Percentiles rank a stretch among this genome's conserved stretches.
phyloP scores from a whole-genome alignment of 2,329 filamentous ascomycete genomes.

The Cercospora sesami region DNA sequence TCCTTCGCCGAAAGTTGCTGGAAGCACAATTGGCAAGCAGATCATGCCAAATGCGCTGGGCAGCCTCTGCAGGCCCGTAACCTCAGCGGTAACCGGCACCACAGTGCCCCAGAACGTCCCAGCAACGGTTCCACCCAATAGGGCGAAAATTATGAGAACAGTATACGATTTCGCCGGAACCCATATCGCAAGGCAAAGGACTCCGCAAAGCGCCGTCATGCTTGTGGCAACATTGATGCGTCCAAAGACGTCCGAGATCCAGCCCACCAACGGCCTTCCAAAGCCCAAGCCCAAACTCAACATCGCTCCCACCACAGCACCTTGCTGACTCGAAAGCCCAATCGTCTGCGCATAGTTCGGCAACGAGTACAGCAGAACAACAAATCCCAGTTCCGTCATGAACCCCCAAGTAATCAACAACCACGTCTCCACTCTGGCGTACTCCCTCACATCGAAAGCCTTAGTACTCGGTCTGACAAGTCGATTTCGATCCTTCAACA shows the following conservation, averaged over 20 bases:
- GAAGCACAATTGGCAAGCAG: slow-evolving; percentile 30
- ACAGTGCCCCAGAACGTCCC: slow-evolving; percentile 35
- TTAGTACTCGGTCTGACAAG: slow-evolving; percentile 21
- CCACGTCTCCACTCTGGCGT: slow-evolving; percentile 23
- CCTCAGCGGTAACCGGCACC: slow-evolving; percentile 33
- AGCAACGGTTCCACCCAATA: slow-evolving; percentile 25
- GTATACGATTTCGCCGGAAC: slow-evolving; percentile 27
- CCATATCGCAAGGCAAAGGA: slow-evolving; percentile 32
- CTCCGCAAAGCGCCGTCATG: slow-evolving; percentile 29
- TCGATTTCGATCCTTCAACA: slow-evolving; percentile 60
- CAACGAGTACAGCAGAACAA: slow-evolving; percentile 31
- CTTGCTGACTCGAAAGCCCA: slow-evolving; percentile 27
- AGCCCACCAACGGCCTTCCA: slow-evolving; percentile 30
- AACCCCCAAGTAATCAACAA: slow-evolving; percentile 30
- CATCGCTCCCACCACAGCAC: slow-evolving; percentile 30
- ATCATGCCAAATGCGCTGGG: slow-evolving; percentile 33
- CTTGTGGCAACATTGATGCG: slow-evolving; percentile 32
- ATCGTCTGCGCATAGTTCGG: slow-evolving; percentile 30
- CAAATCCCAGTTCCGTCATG: slow-evolving; percentile 31
- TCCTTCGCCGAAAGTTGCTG: slow-evolving; percentile 32
- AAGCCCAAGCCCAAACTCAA: slow-evolving; percentile 33
- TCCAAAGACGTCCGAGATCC: slow-evolving; percentile 28
- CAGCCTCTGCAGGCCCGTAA: slow-evolving; percentile 31
- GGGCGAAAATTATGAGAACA: slow-evolving; percentile 29
- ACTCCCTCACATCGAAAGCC: slow-evolving; percentile 26